Evolutionary conservation across 345 rosid species (phyloP).

Genomic region (Salix caprea): DNA sequence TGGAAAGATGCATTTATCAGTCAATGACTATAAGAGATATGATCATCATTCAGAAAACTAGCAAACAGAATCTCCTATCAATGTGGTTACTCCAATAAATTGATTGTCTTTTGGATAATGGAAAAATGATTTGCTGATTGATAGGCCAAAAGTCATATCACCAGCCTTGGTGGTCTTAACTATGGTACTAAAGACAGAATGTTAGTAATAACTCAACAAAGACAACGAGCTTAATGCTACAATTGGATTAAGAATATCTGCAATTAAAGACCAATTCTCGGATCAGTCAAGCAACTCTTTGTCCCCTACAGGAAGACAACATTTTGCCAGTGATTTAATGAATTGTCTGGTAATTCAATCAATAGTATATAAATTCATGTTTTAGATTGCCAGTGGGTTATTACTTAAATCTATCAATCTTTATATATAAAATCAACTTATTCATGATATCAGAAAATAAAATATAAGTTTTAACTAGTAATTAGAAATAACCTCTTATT

Average conservation of each 20-base stretch:
- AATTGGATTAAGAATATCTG: too few species aligned
- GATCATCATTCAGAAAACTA: neutral
- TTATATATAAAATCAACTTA: neutral
- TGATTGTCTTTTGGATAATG: too few species aligned
- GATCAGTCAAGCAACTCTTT: neutral
- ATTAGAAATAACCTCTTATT: slow-evolving; percentile 49
- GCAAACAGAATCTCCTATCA: neutral
- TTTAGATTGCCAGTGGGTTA: neutral
- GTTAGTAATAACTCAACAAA: neutral
- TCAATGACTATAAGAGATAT: neutral
- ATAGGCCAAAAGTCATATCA: neutral
- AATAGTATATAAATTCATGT: neutral
- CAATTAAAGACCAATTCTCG: too few species aligned
- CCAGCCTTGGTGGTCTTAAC: too few species aligned
- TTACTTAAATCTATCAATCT: neutral
- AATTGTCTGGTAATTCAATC: neutral
- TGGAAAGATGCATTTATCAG: neutral
- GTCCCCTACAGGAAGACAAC: neutral
- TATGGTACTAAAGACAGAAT: too few species aligned
- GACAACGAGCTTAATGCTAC: neutral
- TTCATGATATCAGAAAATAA: neutral
- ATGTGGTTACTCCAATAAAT: neutral
- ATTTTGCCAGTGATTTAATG: neutral
- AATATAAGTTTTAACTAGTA: neutral
- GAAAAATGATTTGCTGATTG: too few species aligned